Evolutionary conservation across 805 yeast species (phyloP).

Genomic region (Starmerella geochares): DNA sequence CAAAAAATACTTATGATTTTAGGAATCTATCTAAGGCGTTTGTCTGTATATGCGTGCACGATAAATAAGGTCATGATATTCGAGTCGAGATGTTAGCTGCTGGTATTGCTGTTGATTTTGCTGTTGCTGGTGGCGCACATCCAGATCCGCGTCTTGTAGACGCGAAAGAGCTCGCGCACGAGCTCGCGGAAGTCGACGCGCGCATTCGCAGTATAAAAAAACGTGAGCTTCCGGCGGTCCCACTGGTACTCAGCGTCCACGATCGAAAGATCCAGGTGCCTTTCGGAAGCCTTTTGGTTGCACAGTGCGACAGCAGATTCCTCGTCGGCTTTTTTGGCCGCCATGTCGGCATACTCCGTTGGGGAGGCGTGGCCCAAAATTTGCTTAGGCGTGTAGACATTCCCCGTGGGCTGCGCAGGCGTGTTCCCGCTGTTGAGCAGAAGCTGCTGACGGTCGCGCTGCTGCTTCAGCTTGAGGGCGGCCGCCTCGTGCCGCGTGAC

Average conservation of each 20-base stretch:
- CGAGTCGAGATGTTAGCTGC: background rate
- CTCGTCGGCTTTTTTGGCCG: conserved; percentile 55
- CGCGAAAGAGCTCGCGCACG: conserved; percentile 62
- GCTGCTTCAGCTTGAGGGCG: conserved; percentile 52
- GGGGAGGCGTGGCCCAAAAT: conserved; percentile 53
- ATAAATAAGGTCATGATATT: conserved; percentile 3
- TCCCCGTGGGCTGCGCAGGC: conserved; percentile 32
- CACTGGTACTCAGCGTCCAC: conserved; percentile 78
- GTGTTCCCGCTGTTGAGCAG: conserved; percentile 26
- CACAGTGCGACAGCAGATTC: conserved; percentile 57
- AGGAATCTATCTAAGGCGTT: background rate
- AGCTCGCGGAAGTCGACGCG: conserved; percentile 71
- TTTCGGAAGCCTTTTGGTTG: conserved; percentile 44
- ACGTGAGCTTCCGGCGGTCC: conserved; percentile 71
- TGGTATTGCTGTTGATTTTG: background rate
- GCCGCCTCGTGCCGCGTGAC: conserved; percentile 59
- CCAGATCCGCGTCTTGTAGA: conserved; percentile 76
- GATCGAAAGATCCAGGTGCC: conserved; percentile 46
- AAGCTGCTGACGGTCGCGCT: conserved; percentile 62
- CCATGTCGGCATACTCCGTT: conserved; percentile 49
- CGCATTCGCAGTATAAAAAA: conserved; percentile 54
- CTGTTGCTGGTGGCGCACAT: conserved; percentile 54
- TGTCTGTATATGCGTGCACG: conserved; percentile 1
- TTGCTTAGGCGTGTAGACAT: conserved; percentile 57
- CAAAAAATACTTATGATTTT: background rate